Conservation (phyloP, 768 basidiomycete genomes). For the Zangia roseola region DNA sequence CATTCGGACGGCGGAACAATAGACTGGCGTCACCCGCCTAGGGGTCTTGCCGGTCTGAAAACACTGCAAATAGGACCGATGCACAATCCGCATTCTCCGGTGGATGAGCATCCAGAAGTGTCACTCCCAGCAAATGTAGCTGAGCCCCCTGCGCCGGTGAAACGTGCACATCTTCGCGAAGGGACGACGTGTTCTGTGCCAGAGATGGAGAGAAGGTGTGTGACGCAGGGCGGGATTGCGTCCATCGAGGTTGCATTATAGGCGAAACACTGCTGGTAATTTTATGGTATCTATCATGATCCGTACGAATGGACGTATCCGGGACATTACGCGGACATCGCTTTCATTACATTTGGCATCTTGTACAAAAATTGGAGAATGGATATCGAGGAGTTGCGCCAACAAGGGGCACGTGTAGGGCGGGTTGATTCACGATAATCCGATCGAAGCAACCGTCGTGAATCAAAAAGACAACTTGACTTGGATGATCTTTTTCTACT, state of each 20-base stretch:
- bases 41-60: constrained; percentile 22
- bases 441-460: constrained; percentile 17
- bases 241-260: constrained; percentile 25
- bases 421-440: constrained; percentile 21
- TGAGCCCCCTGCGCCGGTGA: not conserved
- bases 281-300: constrained; percentile 21
- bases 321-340: too few relatives aligned
- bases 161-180: constrained; percentile 24
- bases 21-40: constrained; percentile 27
- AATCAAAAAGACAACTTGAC: constrained; percentile 7
- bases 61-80: constrained; percentile 12
- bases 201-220: constrained; percentile 22
- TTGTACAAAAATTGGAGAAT: too few relatives aligned
- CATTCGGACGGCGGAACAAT: constrained; percentile 11
- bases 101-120: constrained; percentile 5
- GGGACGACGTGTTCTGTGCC: constrained; percentile 15
- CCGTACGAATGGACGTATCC: too few relatives aligned
- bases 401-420: constrained; percentile 14
- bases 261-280: not conserved
- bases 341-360: too few relatives aligned
- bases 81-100: constrained; percentile 24
- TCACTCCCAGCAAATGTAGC: not conserved
- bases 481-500: not conserved
- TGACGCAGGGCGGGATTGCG: constrained; percentile 25
- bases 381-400: too few relatives aligned